Evolutionary conservation across 495 filamentous ascomycete genomes (phyloP).

Genomic region (Tuber indicum): DNA sequence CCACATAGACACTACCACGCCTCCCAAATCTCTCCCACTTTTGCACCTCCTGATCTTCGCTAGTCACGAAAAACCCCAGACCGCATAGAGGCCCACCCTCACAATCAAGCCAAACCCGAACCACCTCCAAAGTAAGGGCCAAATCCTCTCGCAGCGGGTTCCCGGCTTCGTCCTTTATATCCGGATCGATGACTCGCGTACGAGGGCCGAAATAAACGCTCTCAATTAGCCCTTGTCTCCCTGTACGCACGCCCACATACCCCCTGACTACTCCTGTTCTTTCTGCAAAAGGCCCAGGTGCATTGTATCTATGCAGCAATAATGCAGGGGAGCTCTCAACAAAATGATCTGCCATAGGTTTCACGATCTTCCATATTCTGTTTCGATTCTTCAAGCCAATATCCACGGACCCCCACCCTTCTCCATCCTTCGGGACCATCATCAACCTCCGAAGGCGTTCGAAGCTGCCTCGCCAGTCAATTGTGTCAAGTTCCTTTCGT

Average conservation of each 20-base stretch:
- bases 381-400: constrained; percentile 42
- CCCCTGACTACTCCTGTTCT: constrained; percentile 41
- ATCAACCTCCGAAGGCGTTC: constrained; percentile 38
- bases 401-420: constrained; percentile 38
- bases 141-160: constrained; percentile 14
- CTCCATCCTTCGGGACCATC: constrained; percentile 26
- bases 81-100: constrained; percentile 37
- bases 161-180: constrained; percentile 11
- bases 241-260: constrained; percentile 37
- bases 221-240: constrained; percentile 34
- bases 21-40: constrained; percentile 32
- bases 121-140: constrained; percentile 20
- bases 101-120: constrained; percentile 40
- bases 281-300: constrained; percentile 18
- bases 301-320: constrained; percentile 25
- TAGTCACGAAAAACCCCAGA: constrained; percentile 27
- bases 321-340: constrained; percentile 38
- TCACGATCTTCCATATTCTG: constrained; percentile 44
- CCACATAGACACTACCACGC: constrained; percentile 22
- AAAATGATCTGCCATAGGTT: constrained; percentile 43
- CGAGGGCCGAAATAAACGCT: constrained; percentile 40
- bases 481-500: constrained; percentile 1
- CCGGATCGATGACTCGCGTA: neutral
- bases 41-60: constrained; percentile 11
- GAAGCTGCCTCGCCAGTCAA: constrained; percentile 42